phyloP scores from a whole-genome alignment of 352 stramenopile genomes.

The Blastocystis sp. region DNA sequence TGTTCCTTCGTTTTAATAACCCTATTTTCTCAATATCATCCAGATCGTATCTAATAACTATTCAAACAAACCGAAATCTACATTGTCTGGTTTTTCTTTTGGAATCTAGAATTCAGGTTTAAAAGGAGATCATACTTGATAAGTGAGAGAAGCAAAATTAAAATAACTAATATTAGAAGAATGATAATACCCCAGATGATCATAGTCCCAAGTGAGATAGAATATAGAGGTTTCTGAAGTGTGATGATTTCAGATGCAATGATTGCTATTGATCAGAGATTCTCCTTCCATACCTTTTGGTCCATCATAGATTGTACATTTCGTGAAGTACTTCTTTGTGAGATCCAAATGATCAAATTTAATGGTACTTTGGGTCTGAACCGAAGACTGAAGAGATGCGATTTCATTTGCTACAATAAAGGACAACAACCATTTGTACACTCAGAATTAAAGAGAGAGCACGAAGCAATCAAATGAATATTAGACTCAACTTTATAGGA shows the following conservation, averaged over 20 bases:
- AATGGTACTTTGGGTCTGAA: not conserved
- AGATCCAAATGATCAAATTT: not conserved
- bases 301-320: conserved; percentile 2
- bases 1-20: not conserved
- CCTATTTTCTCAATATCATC: conserved; percentile 48
- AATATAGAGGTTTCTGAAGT: not conserved
- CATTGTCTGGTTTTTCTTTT: conserved; percentile 19
- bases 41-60: conserved; percentile 30
- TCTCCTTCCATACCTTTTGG: not conserved
- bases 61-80: not conserved
- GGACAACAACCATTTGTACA: not conserved
- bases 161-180: conserved; percentile 2
- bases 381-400: not conserved
- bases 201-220: not conserved
- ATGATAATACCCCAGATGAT: not conserved
- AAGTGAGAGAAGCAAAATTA: conserved; percentile 12
- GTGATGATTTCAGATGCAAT: not conserved
- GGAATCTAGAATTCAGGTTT: not conserved
- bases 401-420: conserved; percentile 20
- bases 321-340: conserved; percentile 12
- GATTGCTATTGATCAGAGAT: not conserved
- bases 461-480: not conserved
- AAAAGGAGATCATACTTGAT: not conserved
- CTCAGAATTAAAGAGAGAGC: conserved; percentile 21
- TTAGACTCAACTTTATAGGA: not conserved